These are phyloP conservation scores for Pontederia paniculata DNA, from an alignment of 176 grass and related monocot genomes.

Conservation along the genomic window DNA sequence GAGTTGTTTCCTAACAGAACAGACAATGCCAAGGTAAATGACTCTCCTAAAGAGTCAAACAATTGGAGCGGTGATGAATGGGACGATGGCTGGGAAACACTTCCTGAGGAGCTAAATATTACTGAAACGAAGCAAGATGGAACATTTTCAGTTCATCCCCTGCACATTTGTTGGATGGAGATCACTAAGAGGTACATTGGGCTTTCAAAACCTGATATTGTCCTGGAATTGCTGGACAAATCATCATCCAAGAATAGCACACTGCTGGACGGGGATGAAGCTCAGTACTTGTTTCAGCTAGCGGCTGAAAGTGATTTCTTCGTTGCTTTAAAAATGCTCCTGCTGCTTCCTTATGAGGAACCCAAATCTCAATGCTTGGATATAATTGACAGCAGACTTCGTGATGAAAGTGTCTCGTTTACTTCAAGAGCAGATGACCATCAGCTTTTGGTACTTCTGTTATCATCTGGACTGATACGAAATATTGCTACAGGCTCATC, in stretches of 20 bases:
- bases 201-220: conserved; percentile 36
- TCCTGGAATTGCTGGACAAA: conserved; percentile 56
- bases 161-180: conserved; percentile 91
- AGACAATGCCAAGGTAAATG: conserved; percentile 30
- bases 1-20: conserved; percentile 49
- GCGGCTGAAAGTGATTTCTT: conserved; percentile 40
- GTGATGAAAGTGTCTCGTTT: conserved; percentile 37
- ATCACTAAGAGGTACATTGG: conserved; percentile 44
- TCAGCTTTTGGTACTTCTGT: conserved; percentile 50
- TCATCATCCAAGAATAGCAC: conserved; percentile 34
- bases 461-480: conserved; percentile 43
- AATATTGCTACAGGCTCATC: conserved; percentile 25
- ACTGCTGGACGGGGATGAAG: conserved; percentile 55
- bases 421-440: conserved; percentile 36
- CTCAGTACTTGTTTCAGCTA: conserved; percentile 37
- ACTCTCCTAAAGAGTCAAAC: conserved; percentile 64
- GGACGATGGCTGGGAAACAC: conserved; percentile 79
- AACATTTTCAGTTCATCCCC: conserved; percentile 35
- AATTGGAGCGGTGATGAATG: conserved; percentile 82
- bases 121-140: conserved; percentile 34
- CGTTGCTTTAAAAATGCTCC: conserved; percentile 50
- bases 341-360: conserved; percentile 56
- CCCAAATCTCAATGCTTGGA: conserved; percentile 44
- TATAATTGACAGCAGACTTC: conserved; percentile 51
- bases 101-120: conserved; percentile 64